Base-by-base conservation (phyloP, 208 protist species). In the Crithidia bombi region DNA sequence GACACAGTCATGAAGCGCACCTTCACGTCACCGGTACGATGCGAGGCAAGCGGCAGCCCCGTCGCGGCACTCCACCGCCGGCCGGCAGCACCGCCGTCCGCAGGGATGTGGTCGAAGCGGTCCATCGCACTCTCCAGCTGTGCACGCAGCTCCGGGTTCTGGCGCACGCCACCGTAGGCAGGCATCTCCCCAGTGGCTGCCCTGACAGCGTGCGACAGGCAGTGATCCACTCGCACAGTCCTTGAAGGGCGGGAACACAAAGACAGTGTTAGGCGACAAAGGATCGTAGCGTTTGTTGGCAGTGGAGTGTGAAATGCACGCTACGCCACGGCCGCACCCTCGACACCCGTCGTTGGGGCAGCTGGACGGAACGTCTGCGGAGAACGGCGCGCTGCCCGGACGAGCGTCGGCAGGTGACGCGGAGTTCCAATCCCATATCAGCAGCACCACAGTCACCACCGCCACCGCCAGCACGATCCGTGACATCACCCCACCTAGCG, bases 21-120 rank as follows among this genome's bases (percentile, higher is more conserved):
- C 43, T 21, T 47, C 43, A 47, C 43, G 15, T 56, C 28, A 19
- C 11, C 50, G 28, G n/a, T n/a, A n/a, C 25, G 28, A 11, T 19
- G 14, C 10, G 50, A 36, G 14, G 21, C 25, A 19, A 56, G 14
- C 5, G 50, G 50, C 50, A 56, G 50, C 17, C 50, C 50, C 50
- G 50, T 56, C 50, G 50, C 50, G n/a, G 25, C 30, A 25, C 50
- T 56, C 50, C 50, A 56, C 28, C 50, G 50, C 50, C 10, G 10
- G 12, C 28, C 50, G 6, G 50, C 50, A 5, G 10, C 28, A n/a
- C 50, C 50, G 28, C 50, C 30, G 50, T 56, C 43, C 43, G 43
- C 43, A 6, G 43, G 43, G 43, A 47, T 47, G 43, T 47, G 43
- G 10, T 21, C 17, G 43, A 47, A 47, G 7, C 43, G 43, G 43